These are phyloP conservation scores for Proliferodiscus dingleyae DNA, from an alignment of 2,329 filamentous ascomycete genomes.

Conservation along the genomic window DNA sequence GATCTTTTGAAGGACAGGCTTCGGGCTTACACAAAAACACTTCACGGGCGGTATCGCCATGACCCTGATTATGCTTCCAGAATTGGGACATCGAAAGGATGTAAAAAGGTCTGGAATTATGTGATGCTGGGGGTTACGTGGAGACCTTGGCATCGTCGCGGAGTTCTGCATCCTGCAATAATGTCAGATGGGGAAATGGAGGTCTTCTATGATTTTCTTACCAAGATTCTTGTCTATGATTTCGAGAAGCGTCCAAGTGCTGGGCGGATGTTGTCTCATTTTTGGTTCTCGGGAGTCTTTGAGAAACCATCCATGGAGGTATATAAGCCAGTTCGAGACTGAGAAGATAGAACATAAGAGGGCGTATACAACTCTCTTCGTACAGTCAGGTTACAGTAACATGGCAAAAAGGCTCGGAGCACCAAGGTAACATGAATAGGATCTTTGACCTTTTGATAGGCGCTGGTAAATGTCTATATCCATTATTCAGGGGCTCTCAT, in stretches of 20 bases:
- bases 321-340: neutral
- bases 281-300: slow-evolving; percentile 5
- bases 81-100: neutral
- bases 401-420: no score
- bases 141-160: neutral
- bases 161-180: neutral
- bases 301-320: neutral
- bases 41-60: neutral
- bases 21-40: neutral
- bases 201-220: neutral
- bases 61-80: neutral
- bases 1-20: neutral
- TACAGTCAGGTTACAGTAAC: no score
- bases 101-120: neutral
- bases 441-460: no score
- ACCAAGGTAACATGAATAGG: no score
- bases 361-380: no score
- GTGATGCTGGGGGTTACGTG: neutral
- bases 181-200: neutral
- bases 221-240: slow-evolving; percentile 2
- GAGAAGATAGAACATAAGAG: neutral
- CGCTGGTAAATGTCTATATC: no score
- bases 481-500: no score
- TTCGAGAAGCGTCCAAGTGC: neutral
- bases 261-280: slow-evolving; percentile 3